A percentile compares a stretch with the other conserved stretches of the same genome.
Evolutionary conservation across 495 filamentous ascomycete genomes (phyloP).

Genomic region (Tricharina praecox): DNA sequence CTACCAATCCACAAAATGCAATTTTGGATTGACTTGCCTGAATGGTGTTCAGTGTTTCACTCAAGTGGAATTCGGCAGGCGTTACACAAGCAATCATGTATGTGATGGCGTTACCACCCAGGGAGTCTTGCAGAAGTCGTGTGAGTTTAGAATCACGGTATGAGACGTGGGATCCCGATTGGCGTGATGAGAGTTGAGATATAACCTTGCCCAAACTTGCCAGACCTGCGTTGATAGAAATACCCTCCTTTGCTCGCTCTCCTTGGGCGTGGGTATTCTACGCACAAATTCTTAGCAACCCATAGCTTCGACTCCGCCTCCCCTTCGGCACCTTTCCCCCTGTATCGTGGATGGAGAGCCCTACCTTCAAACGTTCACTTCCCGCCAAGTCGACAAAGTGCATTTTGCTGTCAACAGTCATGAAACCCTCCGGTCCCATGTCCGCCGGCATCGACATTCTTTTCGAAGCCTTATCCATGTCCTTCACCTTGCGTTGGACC

Average conservation of each 20-base stretch:
- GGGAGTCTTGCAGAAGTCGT: constrained; percentile 84
- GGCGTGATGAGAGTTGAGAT: constrained; percentile 83
- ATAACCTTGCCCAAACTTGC: constrained; percentile 96
- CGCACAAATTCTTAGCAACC: background rate
- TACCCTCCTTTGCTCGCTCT: constrained; percentile 89
- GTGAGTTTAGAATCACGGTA: constrained; percentile 97
- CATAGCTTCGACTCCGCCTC: too few species aligned
- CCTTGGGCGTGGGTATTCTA: constrained; percentile 83
- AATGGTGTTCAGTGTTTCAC: constrained; percentile 93
- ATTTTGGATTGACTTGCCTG: constrained; percentile 29
- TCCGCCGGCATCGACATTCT: constrained; percentile 81
- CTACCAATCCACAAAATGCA: too few species aligned
- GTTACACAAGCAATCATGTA: constrained; percentile 99
- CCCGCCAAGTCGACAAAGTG: constrained; percentile 98
- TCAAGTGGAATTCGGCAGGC: constrained; percentile 89
- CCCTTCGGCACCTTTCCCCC: too few species aligned
- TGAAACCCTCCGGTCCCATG: constrained; percentile 41
- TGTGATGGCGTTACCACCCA: constrained; percentile 95
- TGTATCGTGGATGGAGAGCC: background rate
- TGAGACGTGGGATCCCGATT: constrained; percentile 79
- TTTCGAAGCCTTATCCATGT: constrained; percentile 45
- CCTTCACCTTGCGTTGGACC: constrained; percentile 60
- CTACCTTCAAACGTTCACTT: constrained; percentile 72
- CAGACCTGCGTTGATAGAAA: constrained; percentile 94
- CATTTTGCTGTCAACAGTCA: constrained; percentile 93